Evolutionary conservation across 2,329 filamentous ascomycete genomes (phyloP), one percentile per base, ranked within the genome.

Genomic region (Claviceps capensis): DNA sequence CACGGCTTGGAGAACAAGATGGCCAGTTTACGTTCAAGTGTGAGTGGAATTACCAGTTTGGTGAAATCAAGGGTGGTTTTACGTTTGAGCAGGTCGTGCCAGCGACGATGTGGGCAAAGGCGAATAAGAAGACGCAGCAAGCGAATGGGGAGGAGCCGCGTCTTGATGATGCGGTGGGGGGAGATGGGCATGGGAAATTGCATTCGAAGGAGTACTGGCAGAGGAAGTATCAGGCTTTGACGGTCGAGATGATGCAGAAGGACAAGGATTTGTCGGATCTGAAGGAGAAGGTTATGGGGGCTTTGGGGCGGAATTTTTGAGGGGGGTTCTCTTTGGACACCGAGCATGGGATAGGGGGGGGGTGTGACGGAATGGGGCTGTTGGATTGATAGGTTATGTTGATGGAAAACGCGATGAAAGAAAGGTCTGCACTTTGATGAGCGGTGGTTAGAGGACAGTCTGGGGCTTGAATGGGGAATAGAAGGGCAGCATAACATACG

Each of bases 211-310:
- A 65, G 42, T 64, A 70, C 48, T 78, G 77, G 77, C 72, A 76
- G 61, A 63, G 64, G 47, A 77, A 71, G 54, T 81, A 82, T 57
- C 68, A 67, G 44, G 74, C 79, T 51, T 69, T 86, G 57, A 74
- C 83, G 60, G 75, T 75, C 43, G 73, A 75, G 55, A 73, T 86
- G 59, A 74, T 73, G 61, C 75, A 78, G 53, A 74, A 75, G 54
- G 80, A 84, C 58, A 73, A 74, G 58, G 72, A 75, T 58, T 63
- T 78, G 50, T 60, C 63, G 50, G 65, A 67, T 42, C 59, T 79
- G 52, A 71, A 69, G 57, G 64, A 63, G 41, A 69, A 62, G 34
- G 63, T 80, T 45, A 60, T 77, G 53, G 65, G 69, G 50, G 61
- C 66, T 16, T 53, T 72, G 48, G 61, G 55, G 50, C 48, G 56